Evolutionary conservation across 805 yeast species (phyloP), one percentile per base, ranked within the genome.

Genomic region (Sungouiozyma ichnusensis): DNA sequence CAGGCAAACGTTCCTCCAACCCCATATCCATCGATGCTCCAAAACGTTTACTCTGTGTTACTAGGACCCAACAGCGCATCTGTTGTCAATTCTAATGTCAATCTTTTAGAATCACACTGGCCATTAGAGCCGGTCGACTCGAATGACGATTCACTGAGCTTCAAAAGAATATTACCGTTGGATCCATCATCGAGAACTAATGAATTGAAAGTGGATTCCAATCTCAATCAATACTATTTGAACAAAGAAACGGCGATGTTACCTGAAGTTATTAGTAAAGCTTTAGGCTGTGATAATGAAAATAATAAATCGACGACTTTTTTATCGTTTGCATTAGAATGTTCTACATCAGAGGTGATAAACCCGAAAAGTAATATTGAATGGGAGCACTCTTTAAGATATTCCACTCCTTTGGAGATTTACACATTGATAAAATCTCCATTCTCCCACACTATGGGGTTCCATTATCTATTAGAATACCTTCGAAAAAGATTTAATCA

Each of bases 401-500:
- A 64, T 58, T 71, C 69, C 44, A 85, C 81, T 48, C 85, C 92
- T 0, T 79, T 77, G 52, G 90, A 83, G 48, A 81, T 90, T 13
- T 92, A 90, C 63, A 77, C 81, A 16, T 71, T 76, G 40, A 84
- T 90, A 14, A 69, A 65, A 17, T 70, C 67, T 40, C 97, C 97
- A 1, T 92, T 83, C 56, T 75, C 88, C 7, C 90, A 92, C 57
- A 88, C 95, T 0, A 83, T 87, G 1, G 96, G 96, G 2, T 90
- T 82, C 60, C 96, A 87, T 61, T 76, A 79, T 37, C 69, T 90
- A 43, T 77, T 85, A 51, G 72, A 77, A 9, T 88, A 88, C 57
- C 65, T 90, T 45, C 69, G 81, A 44, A 67, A 73, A 32, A 64
- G 97, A 39, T 87, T 90, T 58, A 74, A 76, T 38, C 74, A 77